phyloP scores from a whole-genome alignment of 768 basidiomycete species.

The Saitozyma podzolica region DNA sequence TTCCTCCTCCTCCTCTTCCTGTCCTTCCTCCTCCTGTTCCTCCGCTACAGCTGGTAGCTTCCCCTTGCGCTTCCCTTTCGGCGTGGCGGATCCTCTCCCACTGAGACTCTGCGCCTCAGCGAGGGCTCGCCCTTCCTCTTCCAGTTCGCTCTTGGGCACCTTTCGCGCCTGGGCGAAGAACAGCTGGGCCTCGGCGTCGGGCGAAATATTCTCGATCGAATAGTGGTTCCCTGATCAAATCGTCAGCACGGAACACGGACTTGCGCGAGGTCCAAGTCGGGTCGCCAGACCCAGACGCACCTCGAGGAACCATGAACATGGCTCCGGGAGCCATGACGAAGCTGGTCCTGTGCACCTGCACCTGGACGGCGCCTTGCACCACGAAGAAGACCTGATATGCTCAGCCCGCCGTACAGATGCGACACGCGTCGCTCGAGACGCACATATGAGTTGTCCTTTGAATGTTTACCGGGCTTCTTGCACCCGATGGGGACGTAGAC shows the following conservation, averaged over 20 bases:
- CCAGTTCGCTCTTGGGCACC: conserved; percentile 39
- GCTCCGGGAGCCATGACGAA: conserved; percentile 78
- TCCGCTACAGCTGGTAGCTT: conserved; percentile 3
- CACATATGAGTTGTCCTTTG: conserved; percentile 92
- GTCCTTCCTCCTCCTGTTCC: conserved; percentile 12
- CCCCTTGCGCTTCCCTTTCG: too few species aligned
- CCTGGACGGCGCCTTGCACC: conserved; percentile 82
- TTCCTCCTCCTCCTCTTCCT: conserved; percentile 6
- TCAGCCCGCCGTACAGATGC: background rate
- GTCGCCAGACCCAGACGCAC: conserved; percentile 54
- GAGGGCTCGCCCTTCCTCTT: conserved; percentile 4
- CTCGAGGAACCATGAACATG: conserved; percentile 87
- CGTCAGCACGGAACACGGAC: background rate
- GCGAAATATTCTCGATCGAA: conserved; percentile 76
- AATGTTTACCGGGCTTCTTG: conserved; percentile 81
- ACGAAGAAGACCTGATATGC: conserved; percentile 68
- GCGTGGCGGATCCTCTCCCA: too few species aligned
- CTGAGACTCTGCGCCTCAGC: too few species aligned
- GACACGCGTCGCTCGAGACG: conserved; percentile 44
- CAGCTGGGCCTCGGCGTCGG: conserved; percentile 63
- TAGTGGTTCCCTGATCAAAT: conserved; percentile 74
- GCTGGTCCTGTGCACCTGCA: conserved; percentile 75
- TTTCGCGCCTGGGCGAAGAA: conserved; percentile 87
- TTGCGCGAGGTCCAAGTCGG: background rate
- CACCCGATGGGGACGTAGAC: conserved; percentile 71